Evolutionary conservation across 192 early-diverging fungal genomes (phyloP).

Genomic region (Backusella luteola): DNA sequence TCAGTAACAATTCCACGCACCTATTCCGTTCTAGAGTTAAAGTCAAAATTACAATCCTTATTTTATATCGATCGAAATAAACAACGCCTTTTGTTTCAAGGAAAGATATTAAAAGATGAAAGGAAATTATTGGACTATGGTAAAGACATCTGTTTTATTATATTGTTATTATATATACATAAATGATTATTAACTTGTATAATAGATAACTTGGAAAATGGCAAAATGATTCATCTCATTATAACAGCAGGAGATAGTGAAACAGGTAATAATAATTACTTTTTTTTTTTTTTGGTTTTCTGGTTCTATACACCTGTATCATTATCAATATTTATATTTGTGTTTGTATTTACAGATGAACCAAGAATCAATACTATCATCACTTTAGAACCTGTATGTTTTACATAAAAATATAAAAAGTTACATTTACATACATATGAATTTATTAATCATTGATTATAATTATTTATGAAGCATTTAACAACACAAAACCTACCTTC

Average conservation of each 20-base stretch:
- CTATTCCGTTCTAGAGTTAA: conserved; percentile 43
- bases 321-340: not conserved
- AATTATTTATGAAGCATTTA: not conserved
- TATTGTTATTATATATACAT: not conserved
- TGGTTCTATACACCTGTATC: not conserved
- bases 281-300: not conserved
- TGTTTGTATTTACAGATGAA: conserved; percentile 3
- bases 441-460: not conserved
- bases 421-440: not conserved
- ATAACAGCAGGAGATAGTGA: not conserved
- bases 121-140: conserved; percentile 44
- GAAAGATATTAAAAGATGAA: conserved; percentile 45
- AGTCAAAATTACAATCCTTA: conserved; percentile 39
- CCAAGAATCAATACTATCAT: conserved; percentile 7
- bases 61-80: conserved; percentile 38
- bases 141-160: not conserved
- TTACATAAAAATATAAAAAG: not conserved
- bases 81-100: conserved; percentile 50
- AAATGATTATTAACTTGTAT: not conserved
- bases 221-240: conserved; percentile 18
- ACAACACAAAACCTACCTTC: not conserved
- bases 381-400: not conserved
- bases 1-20: conserved; percentile 37
- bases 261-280: not conserved
- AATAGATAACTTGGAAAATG: conserved; percentile 18